Base-by-base conservation (phyloP, 1,284 basidiomycete genomes). In the Sphagnurus paluster region DNA sequence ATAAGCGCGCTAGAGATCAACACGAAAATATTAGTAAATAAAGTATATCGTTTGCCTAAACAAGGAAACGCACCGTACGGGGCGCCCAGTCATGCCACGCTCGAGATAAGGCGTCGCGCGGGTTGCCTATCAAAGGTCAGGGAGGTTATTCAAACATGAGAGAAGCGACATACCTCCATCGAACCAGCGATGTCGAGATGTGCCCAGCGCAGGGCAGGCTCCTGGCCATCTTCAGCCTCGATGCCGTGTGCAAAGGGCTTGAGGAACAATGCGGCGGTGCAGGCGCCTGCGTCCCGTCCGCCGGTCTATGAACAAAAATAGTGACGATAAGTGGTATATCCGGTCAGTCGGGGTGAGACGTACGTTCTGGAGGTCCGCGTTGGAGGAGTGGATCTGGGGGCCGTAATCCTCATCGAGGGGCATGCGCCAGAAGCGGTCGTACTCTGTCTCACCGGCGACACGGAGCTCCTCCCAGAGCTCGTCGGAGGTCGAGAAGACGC, bases 241-340 rank as follows among this genome's bases (percentile, higher is more conserved):
- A 89, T 82, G 10, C 91, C 87, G n/a, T 84, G 74, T 2, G 86
- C 85, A 55, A 90, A 90, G 1, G 80, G 72, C 65, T 91, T 90
- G 50, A 96, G 74, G 82, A 96, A 95, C 33, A 94, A 73, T 4
- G 93, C 92, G 2, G 92, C 93, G 1, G 91, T 93, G 64, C 80
- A 84, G 40, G 80, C 75, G 21, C 91, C 92, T 10, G 72, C 92
- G n/a, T 80, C 72, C 34, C 70, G 73, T 17, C 90, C 91, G 40
- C 91, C 90, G 11, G 72, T 80, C 82, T 87, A 58, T 16, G 40
- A 17, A 48, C 36, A 35, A 32, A 51, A 39, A 20, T 26, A 17
- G 24, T 47, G 8, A 43, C 41, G 4, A 25, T 11, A 1, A 39
- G 9, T 5, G 10, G 14, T 11, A 26, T 20, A 14, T 25, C 11